These are phyloP conservation scores for Naganishia friedmannii DNA, from an alignment of 768 basidiomycete genomes.

Conservation along the genomic window DNA sequence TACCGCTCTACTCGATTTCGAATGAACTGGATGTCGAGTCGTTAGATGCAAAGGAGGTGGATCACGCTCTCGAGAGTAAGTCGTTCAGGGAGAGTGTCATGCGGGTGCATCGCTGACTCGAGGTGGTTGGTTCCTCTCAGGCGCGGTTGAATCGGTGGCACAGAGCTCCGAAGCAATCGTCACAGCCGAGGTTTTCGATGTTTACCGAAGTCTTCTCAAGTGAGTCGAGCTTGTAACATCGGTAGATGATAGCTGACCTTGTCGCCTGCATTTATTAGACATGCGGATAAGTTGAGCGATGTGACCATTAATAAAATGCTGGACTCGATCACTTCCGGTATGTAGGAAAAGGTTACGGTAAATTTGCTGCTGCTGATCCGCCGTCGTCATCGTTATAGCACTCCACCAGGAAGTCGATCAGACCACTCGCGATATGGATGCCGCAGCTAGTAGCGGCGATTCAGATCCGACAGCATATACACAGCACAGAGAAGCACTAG, in stretches of 20 bases:
- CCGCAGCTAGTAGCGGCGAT: constrained; percentile 58
- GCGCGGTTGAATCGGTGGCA: constrained; percentile 76
- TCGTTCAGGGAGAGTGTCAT: background rate
- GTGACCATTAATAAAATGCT: constrained; percentile 76
- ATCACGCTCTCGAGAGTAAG: constrained; percentile 47
- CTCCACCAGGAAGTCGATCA: constrained; percentile 62
- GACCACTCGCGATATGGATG: constrained; percentile 65
- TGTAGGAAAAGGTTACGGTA: background rate
- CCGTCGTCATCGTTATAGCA: constrained; percentile 57
- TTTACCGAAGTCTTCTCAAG: constrained; percentile 78
- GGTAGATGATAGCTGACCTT: background rate
- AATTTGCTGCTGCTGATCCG: background rate
- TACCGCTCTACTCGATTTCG: constrained; percentile 64
- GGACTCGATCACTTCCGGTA: constrained; percentile 72
- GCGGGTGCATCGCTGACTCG: background rate
- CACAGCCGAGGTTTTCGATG: constrained; percentile 66
- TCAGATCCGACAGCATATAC: constrained; percentile 41
- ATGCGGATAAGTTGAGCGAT: constrained; percentile 63
- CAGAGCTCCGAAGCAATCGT: constrained; percentile 70
- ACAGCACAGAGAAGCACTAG: constrained; percentile 69
- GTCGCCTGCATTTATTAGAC: constrained; percentile 36
- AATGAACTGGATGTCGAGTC: constrained; percentile 66
- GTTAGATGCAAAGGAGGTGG: constrained; percentile 54
- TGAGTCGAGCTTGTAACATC: constrained; percentile 35
- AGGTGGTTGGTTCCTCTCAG: constrained; percentile 51